phyloP scores from a whole-genome alignment of 1,284 basidiomycete species.

The Mycosarcoma maydis region DNA sequence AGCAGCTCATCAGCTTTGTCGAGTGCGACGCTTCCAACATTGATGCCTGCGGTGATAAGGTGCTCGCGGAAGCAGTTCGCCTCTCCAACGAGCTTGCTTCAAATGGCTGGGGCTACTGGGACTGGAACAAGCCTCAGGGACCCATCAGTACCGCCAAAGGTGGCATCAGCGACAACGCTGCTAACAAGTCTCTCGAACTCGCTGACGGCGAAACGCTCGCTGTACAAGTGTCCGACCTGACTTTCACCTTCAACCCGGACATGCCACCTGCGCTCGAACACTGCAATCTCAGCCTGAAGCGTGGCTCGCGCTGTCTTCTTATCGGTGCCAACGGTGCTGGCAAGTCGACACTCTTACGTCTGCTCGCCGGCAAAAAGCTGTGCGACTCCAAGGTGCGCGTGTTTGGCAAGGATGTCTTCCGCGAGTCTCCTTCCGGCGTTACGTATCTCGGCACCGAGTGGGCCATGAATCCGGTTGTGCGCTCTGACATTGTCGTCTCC shows the following conservation, averaged over 20 bases:
- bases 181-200: conserved; percentile 22
- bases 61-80: conserved; percentile 49
- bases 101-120: conserved; percentile 55
- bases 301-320: conserved; percentile 61
- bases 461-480: conserved; percentile 96
- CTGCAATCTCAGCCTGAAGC: conserved; percentile 55
- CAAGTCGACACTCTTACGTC: conserved; percentile 92
- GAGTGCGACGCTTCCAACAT: conserved; percentile 76
- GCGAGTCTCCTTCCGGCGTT: conserved; percentile 58
- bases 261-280: conserved; percentile 52
- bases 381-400: conserved; percentile 57
- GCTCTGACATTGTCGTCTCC: conserved; percentile 71
- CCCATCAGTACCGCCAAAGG: conserved; percentile 23
- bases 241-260: conserved; percentile 53
- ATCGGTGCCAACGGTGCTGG: conserved; percentile 75
- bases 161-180: conserved; percentile 35
- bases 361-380: conserved; percentile 84
- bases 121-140: conserved; percentile 55
- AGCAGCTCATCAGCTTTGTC: conserved; percentile 67
- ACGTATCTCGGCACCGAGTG: conserved; percentile 82
- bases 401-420: conserved; percentile 65
- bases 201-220: conserved; percentile 41
- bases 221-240: conserved; percentile 60
- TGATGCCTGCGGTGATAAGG: conserved; percentile 70
- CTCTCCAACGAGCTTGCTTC: conserved; percentile 35